Evolutionary conservation across 169 alveolate species (phyloP), one percentile per base, ranked within the genome.

Genomic region (Plasmodium vinckei): DNA sequence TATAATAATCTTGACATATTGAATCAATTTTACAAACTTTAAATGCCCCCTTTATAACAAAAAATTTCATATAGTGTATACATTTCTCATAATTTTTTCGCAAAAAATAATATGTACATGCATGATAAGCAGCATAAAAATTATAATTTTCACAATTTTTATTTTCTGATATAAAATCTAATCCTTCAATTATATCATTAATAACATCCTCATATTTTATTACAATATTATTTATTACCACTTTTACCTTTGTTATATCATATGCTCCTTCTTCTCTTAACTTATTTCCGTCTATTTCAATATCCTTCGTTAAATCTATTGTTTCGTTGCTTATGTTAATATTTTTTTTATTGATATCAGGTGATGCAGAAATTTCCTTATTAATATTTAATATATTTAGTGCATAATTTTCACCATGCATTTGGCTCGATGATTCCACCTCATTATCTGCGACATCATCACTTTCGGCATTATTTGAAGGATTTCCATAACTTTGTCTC

Each of bases 161-260:
- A 86, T 86, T 86, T 27, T 68, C 91, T 42, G 87, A 51, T 19
- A 86, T 69, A 53, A 59, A 59, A 23, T 60, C 23, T 86, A 86
- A 70, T 2, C 91, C 91, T 59, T 86, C 87, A 23, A 86, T 42
- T 46, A 86, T 86, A 59, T 86, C 91, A 39, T 86, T 86, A 15
- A 86, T 23, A 51, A 86, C 87, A 86, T 86, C 91, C 21, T 59
- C 47, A 64, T 86, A 86, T 51, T 46, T 46, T 57, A 86, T 86
- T 86, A 47, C 87, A 15, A 71, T 86, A 51, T 70, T 70, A 15
- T 86, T 86, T 25, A 86, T 86, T 86, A 69, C 46, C 39, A 86
- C 91, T 23, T 68, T 60, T 86, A 86, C 51, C 23, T 86, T 86
- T 9, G 21, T 7, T 9, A 61, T 39, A 64, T 77, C 61, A 56